Base-by-base conservation (phyloP, 1,139 yeast genomes). In the Geotrichum australiense region DNA sequence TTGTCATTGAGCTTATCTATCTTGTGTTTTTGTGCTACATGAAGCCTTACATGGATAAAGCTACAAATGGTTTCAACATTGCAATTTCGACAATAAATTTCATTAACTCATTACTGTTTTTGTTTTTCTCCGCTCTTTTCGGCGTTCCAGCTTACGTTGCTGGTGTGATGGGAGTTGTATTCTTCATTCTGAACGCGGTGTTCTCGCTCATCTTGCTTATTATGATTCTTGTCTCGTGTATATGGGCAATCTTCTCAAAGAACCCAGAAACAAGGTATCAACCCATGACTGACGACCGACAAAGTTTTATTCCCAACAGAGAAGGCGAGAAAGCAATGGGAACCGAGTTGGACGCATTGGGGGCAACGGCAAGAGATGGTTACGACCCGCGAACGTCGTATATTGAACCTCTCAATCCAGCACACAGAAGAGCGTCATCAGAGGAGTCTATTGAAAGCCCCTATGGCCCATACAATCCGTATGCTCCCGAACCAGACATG, bases 261-360 rank as follows among this genome's bases (percentile, higher is more conserved):
- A 87, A 91, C 61, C 97, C 98, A 46, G 98, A 91, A 64, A 78
- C 93, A 11, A 74, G 96, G 53, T 91, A 91, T 66, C 93, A 87
- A 69, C 96, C 96, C 53, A 85, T 91, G 85, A 83, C 83, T 55
- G 98, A 91, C 61, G 98, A 91, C 59, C 78, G 98, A 63, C 93
- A 85, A 43, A 84, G 96, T 16, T 91, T 89, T 63, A 74, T 78
- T 53, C 78, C 78, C 22, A 70, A 78, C 49, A 20, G 37, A 2
- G 65, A 63, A 35, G 63, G 62, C 16, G 71, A 68, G 41, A 78
- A 73, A 47, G 42, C 42, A 18, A 8, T 10, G 10, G 63, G 64
- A 37, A 74, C 84, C 50, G 96, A 87, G 63, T 71, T 89, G 50
- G 79, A 81, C 62, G 96, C 94, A 2, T 71, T 89, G 49, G 95